Evolutionary conservation across 768 basidiomycete genomes (phyloP), one percentile per base, ranked within the genome.

Genomic region (Asterophora lycoperdoides): DNA sequence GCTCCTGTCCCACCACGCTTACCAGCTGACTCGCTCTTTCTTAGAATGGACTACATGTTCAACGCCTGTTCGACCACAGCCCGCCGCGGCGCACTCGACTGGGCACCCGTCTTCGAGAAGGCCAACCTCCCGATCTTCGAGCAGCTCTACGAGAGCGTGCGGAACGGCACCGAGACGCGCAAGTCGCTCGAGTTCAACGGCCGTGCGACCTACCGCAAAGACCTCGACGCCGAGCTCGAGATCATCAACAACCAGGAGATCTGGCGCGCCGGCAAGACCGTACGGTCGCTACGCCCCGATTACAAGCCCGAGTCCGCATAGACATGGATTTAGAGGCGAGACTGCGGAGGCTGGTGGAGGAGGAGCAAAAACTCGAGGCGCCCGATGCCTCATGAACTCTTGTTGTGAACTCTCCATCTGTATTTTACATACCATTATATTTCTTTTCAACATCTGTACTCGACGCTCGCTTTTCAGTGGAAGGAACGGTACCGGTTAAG

Each of bases 11-110:
- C 44, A 40, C 36, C 11, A 20, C 19, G 30, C 3, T 38, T 36
- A 17, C 45, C 19, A 6, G 13, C 44, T 18, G 34, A 28, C 45
- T 32, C 5, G 42, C 8, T 28, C n/a, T 46, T 32, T 46, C 29
- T 37, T 41, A 93, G 93, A 48, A 88, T 94, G 94, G 94, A 97
- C 73, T 95, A 96, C 82, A 97, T 98, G 94, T 97, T 86, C 82
- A 87, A 88, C 65, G 95, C 96, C 39, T 99, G 96, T 77, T 98
- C 96, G 28, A 98, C 95, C 59, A 98, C 96, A 41, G 96, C 96
- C 44, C 93, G 95, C 60, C 95, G 96, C 55, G 96, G 96, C 62
- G 96, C 95, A 36, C 89, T 96, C 56, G 96, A 98, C 79, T 98
- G 96, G 96, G 94, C 95, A 10, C 94, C 93, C 53, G 73, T 96